Conservation (phyloP, 805 yeast genomes). For the Wickerhamomyces ciferrii region DNA sequence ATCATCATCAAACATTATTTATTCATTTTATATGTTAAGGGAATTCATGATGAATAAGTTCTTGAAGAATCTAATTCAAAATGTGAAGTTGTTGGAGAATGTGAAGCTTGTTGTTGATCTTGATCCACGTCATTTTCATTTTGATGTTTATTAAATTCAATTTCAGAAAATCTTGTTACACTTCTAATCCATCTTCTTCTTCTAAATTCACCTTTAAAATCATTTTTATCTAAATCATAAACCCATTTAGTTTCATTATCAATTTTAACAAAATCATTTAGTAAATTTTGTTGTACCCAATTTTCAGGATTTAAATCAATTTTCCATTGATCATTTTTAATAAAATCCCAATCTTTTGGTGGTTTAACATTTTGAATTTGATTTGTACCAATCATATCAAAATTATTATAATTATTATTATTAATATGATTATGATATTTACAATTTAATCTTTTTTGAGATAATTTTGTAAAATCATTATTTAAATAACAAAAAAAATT, state of each 20-base stretch:
- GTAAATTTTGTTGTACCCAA: constrained; percentile 56
- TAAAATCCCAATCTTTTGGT: constrained; percentile 57
- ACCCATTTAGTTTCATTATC: constrained; percentile 86
- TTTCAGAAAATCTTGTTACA: constrained; percentile 22
- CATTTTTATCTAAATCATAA: constrained; percentile 45
- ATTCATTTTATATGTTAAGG: background rate
- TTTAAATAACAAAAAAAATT: constrained; percentile 51
- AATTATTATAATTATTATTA: background rate
- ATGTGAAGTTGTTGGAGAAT: background rate
- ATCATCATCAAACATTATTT: background rate
- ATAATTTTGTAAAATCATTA: constrained; percentile 48
- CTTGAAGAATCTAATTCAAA: background rate
- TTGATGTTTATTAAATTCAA: background rate
- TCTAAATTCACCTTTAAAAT: constrained; percentile 35
- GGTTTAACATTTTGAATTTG: constrained; percentile 38
- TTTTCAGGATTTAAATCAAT: constrained; percentile 56
- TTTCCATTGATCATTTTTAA: constrained; percentile 45
- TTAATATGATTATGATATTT: background rate
- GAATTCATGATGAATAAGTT: background rate
- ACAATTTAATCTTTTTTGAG: constrained; percentile 25
- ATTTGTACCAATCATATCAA: constrained; percentile 1
- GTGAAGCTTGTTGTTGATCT: background rate
- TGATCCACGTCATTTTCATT: background rate
- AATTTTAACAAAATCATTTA: constrained; percentile 47
- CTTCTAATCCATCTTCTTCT: constrained; percentile 65